Conservation (phyloP, 2,329 filamentous ascomycete species). For the Sporothrix pseudoabietina region DNA sequence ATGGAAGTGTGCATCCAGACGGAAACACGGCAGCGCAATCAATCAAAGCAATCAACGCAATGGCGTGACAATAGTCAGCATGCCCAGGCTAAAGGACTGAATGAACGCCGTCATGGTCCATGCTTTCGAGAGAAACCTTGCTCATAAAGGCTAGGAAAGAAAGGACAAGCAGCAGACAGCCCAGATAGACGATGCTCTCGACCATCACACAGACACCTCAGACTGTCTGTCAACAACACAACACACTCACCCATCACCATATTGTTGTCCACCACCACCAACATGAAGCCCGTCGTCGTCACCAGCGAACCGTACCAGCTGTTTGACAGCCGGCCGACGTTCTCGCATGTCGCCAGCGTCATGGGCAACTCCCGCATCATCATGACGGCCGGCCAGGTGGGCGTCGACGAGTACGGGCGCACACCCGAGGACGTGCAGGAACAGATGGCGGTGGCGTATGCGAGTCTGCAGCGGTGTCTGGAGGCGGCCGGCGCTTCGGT, state of each 20-base stretch:
- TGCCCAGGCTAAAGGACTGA: not conserved
- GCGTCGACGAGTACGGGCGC: constrained; percentile 21
- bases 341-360: constrained; percentile 28
- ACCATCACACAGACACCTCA: not conserved
- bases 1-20: not conserved
- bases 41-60: not conserved
- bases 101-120: not conserved
- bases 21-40: not conserved
- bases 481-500: constrained; percentile 26
- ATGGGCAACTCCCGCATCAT: constrained; percentile 18
- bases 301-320: constrained; percentile 27
- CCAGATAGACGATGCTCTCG: not conserved
- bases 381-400: constrained; percentile 31
- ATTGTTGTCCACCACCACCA: constrained; percentile 1
- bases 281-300: constrained; percentile 22
- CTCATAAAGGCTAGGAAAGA: constrained; percentile 7
- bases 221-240: not conserved
- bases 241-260: not conserved
- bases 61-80: not conserved
- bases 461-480: constrained; percentile 20
- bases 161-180: not conserved
- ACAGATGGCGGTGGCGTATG: constrained; percentile 26
- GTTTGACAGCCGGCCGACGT: constrained; percentile 27
- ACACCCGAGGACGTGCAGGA: not conserved
- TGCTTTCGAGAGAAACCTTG: not conserved